Evolutionary conservation across 2,329 filamentous ascomycete genomes (phyloP).

Genomic region (Mycosphaerella sp.): DNA sequence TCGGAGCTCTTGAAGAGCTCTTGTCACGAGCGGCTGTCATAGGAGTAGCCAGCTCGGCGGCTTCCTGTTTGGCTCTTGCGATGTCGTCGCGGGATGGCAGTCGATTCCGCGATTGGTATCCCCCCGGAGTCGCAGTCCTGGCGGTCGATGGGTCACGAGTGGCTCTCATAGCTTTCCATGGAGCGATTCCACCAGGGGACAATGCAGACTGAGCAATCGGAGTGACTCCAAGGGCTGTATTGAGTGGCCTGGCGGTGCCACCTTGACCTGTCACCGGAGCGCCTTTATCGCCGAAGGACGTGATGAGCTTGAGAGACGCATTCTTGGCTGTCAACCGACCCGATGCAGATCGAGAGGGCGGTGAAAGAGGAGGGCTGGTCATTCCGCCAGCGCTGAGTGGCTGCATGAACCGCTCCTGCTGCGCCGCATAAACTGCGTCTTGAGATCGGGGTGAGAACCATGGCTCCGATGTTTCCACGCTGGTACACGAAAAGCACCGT

Average conservation of each 20-base stretch:
- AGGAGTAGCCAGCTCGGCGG: conserved; percentile 51
- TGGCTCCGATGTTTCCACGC: conserved; percentile 73
- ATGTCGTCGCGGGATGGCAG: conserved; percentile 56
- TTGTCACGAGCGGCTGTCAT: conserved; percentile 57
- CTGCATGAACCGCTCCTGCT: conserved; percentile 37
- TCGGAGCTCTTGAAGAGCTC: conserved; percentile 7
- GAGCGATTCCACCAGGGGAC: conserved; percentile 56
- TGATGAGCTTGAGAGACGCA: conserved; percentile 84
- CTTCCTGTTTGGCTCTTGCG: conserved; percentile 49
- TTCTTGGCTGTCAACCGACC: conserved; percentile 63
- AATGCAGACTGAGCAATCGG: conserved; percentile 67
- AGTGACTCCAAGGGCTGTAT: conserved; percentile 55
- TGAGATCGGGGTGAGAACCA: conserved; percentile 80
- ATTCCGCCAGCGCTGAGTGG: conserved; percentile 46
- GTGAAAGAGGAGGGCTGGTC: conserved; percentile 67
- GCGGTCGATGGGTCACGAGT: conserved; percentile 45
- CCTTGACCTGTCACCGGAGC: conserved; percentile 46
- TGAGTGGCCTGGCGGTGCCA: conserved; percentile 5
- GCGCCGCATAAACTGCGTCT: conserved; percentile 53
- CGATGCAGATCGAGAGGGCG: conserved; percentile 52
- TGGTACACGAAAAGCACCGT: conserved; percentile 86
- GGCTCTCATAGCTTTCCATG: conserved; percentile 36
- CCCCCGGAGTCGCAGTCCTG: conserved; percentile 54
- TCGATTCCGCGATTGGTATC: conserved; percentile 53
- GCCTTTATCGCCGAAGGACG: conserved; percentile 65